A percentile compares a stretch with the other conserved stretches of the same genome.
phyloP scores from a whole-genome alignment of 352 stramenopile genomes.

The Phytopythium boreale region DNA sequence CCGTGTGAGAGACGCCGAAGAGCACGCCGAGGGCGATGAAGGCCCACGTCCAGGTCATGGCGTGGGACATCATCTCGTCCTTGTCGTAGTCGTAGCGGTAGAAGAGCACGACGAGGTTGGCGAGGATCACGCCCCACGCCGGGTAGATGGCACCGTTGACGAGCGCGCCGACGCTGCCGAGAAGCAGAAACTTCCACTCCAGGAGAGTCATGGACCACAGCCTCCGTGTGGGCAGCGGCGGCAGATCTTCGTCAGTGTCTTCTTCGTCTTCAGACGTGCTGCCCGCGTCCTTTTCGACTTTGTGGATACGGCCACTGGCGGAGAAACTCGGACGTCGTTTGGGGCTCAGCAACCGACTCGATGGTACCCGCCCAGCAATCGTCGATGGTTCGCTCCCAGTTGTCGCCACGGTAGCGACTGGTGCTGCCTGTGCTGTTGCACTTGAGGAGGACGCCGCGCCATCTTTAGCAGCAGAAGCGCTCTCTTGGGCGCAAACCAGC shows the following conservation, averaged over 20 bases:
- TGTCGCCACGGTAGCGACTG: not conserved
- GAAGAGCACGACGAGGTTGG: conserved; percentile 52
- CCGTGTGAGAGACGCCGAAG: conserved; percentile 24
- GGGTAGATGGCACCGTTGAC: conserved; percentile 48
- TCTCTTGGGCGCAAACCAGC: conserved; percentile 37
- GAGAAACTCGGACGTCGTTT: not conserved
- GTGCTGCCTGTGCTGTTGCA: not conserved
- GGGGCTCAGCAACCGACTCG: not conserved
- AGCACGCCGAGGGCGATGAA: conserved; percentile 37
- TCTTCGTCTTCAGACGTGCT: not conserved
- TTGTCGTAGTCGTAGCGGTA: conserved; percentile 36
- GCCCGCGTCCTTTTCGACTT: not conserved
- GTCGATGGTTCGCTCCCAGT: not conserved
- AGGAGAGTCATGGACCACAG: conserved; percentile 44
- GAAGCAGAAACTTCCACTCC: conserved; percentile 43
- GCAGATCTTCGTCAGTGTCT: not conserved
- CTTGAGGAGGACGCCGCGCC: not conserved
- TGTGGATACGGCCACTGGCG: not conserved
- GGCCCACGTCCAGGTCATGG: conserved; percentile 7
- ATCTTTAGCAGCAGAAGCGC: not conserved
- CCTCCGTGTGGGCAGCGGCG: conserved; percentile 11
- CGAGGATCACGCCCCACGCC: conserved; percentile 43
- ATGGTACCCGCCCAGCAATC: not conserved
- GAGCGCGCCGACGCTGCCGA: conserved; percentile 34
- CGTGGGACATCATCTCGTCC: conserved; percentile 25